A percentile compares a stretch with the other conserved stretches of the same genome.
These are phyloP conservation scores for Talaromyces sp. DNA, from an alignment of 2,329 filamentous ascomycete species.

Conservation along the genomic window DNA sequence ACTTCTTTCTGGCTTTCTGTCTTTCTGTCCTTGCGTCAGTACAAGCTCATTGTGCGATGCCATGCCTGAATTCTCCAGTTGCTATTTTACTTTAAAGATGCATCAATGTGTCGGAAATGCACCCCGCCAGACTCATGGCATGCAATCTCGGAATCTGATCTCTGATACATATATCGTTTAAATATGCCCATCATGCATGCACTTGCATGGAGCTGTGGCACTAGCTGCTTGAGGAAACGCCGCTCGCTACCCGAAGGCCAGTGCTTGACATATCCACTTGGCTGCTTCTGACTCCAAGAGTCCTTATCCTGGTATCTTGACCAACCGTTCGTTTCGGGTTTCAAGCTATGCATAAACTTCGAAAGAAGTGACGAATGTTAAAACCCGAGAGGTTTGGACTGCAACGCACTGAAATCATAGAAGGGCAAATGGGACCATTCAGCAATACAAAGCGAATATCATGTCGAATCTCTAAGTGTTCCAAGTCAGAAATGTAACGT, in stretches of 20 bases:
- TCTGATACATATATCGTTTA: constrained; percentile 3
- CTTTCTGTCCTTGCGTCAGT: neutral
- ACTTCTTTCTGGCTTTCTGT: neutral
- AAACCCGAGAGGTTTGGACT: neutral
- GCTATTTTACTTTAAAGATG: too few relatives aligned
- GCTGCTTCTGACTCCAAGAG: neutral
- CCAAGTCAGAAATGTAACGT: neutral
- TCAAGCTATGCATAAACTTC: neutral
- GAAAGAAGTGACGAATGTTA: neutral
- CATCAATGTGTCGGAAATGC: neutral
- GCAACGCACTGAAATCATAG: neutral
- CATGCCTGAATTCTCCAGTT: neutral
- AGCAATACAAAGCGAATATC: neutral
- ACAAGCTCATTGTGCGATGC: neutral
- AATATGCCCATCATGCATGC: constrained; percentile 4
- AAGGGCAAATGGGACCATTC: neutral
- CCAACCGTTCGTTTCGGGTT: neutral
- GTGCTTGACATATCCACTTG: constrained; percentile 1
- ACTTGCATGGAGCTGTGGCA: neutral
- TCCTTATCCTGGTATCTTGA: neutral
- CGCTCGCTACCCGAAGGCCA: neutral
- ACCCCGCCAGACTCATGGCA: neutral
- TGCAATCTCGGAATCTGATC: neutral
- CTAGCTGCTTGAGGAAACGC: neutral
- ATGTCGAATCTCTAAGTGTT: neutral